Conservation (phyloP, 1,284 basidiomycete species). For the Butyriboletus appendiculatus region DNA sequence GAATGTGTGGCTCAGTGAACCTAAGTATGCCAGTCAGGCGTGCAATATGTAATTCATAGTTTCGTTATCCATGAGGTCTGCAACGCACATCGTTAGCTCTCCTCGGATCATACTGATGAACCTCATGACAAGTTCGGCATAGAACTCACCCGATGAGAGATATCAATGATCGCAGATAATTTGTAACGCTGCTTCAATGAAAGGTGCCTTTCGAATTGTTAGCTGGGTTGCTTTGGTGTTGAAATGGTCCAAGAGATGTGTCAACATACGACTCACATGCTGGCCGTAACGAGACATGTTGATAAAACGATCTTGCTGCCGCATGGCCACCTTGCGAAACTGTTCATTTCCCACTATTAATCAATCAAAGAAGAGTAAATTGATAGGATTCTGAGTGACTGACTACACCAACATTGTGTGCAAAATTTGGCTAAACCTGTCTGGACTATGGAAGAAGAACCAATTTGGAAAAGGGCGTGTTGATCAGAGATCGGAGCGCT, state of each 20-base stretch:
- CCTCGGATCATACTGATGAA: background rate
- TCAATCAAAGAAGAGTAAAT: background rate
- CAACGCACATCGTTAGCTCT: background rate
- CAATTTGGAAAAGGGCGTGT: background rate
- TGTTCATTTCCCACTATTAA: slow-evolving; percentile 1
- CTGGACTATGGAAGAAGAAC: background rate
- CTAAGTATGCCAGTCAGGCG: background rate
- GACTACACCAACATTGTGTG: too few relatives aligned
- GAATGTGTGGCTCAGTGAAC: background rate
- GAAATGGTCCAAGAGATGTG: background rate
- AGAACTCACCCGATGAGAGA: background rate
- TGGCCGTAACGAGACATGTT: background rate
- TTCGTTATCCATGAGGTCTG: background rate
- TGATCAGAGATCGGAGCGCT: background rate
- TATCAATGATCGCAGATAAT: background rate
- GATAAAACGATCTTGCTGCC: background rate
- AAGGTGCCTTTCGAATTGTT: background rate
- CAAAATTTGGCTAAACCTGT: background rate
- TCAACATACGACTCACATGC: background rate
- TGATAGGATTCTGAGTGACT: background rate
- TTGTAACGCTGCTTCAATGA: background rate
- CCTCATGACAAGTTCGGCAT: background rate
- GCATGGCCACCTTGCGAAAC: slow-evolving; percentile 7
- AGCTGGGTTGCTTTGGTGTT: background rate
- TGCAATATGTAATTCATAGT: slow-evolving; percentile 3